Base-by-base conservation (phyloP, 2,329 filamentous ascomycete genomes). In the Phyllosticta capitalensis region DNA sequence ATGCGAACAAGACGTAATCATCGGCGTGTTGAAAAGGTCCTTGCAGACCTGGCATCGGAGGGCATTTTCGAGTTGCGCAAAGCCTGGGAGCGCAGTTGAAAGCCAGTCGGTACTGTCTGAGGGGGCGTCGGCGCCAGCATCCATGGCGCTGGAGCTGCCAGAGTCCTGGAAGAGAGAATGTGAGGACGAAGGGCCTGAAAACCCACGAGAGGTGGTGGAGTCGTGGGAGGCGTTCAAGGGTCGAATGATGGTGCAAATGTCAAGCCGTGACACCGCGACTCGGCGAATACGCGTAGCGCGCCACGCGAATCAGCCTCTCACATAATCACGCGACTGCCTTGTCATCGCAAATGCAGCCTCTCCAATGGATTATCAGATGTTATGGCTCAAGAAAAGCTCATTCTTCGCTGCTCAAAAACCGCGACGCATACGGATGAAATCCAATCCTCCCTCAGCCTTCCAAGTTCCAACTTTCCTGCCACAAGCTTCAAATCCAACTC, bases 31-130 rank as follows among this genome's bases (percentile, higher is more conserved):
- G 77, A 89, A 97, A 75, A 97, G 95, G 73, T 99, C 95, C 72
- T 97, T 97, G 83, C 94, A 99, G 62, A 99, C 89, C 74, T 97
- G 90, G 75, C 94, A 99, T 66, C 94, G 89, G 20, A 99, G 80
- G 2, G 91, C 85, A 62, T 88, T 85, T 69, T 99, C 94, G 63
- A 99, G 83, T 14, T 82, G 77, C 54, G 84, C 79, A 58, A 95
- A 81, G 14, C 77, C 77, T 17, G 83, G 75, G 1, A 95, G 78
- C 1, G 85, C 81, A 12, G 90, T 95, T 10, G 77, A 68, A 5
- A 91, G 79, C 90, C 90, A 95, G 76, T 95, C 90, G 57, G 89
- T 92, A n/a, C 89, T 86, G 74, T 94, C 89, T 3, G 38, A 2
- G 10, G 54, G 53, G 22, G 10, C 24, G 52, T 48, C 28, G 9